phyloP scores from a whole-genome alignment of 805 yeast species.

The Lipomyces oligophaga region DNA sequence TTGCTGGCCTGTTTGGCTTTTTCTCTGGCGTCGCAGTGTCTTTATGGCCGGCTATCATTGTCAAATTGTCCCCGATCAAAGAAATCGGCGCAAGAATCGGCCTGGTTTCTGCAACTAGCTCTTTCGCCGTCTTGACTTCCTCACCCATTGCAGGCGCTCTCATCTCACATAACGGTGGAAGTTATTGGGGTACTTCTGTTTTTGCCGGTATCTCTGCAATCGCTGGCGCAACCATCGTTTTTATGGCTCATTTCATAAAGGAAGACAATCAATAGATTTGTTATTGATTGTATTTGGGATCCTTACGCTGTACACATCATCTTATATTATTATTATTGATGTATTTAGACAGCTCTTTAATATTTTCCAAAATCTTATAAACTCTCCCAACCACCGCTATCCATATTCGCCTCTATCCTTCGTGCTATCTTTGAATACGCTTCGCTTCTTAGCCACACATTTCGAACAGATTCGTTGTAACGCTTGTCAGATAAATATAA shows the following conservation, averaged over 20 bases:
- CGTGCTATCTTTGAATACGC: slow-evolving; percentile 74
- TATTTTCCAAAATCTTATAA: slow-evolving; percentile 35
- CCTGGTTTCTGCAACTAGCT: slow-evolving; percentile 51
- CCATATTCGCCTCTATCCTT: slow-evolving; percentile 70
- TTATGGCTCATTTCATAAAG: not conserved
- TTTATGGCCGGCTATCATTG: slow-evolving; percentile 36
- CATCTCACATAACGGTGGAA: not conserved
- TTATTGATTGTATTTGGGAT: too few species aligned
- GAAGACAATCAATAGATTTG: not conserved
- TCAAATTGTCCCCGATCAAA: slow-evolving; percentile 30
- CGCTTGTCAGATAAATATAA: slow-evolving; percentile 58
- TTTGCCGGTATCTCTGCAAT: not conserved
- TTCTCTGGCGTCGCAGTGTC: slow-evolving; percentile 36
- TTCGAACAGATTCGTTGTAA: slow-evolving; percentile 62
- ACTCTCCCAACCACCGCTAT: slow-evolving; percentile 93
- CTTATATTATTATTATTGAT: too few species aligned
- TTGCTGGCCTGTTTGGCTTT: slow-evolving; percentile 36
- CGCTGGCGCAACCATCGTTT: too few species aligned
- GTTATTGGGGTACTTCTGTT: not conserved
- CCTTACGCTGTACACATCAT: too few species aligned
- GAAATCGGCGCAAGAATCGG: slow-evolving; percentile 50
- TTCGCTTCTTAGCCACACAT: slow-evolving; percentile 75
- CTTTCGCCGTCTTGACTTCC: slow-evolving; percentile 44
- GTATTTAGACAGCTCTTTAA: not conserved
- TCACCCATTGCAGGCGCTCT: slow-evolving; percentile 27